Evolutionary conservation across 441 rosid species (phyloP), one percentile per base, ranked within the genome.

Genomic region (Adansonia madagascariensis): DNA sequence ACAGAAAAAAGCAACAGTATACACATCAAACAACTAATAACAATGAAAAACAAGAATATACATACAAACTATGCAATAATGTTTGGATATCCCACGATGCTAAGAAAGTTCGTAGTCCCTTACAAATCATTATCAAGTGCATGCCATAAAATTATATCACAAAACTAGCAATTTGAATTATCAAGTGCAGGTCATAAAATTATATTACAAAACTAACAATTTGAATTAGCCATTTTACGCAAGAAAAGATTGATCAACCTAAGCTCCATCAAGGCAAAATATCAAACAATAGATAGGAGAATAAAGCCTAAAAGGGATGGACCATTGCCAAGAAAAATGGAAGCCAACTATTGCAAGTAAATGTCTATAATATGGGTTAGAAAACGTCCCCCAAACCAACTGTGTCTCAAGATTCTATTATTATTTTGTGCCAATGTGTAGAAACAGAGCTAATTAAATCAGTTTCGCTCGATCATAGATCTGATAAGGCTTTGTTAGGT

Each of bases 71-170:
- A 6, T 15, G 47, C 49, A 35, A 39, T 18, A 18, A 59, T 8
- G 6, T 59, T 59, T 20, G 63, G 12, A 18, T 3, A 59, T 59
- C 35, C 14, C 14, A 20, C 35, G 1, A 8, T 8, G n/a, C n/a
- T 15, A n/a, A 41, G 50, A 7, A 39, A 17, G 70, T 65, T 15
- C 50, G 8, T 0, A 35, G 71, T 18, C 71, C 52, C 10, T 43
- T 17, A 66, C n/a, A 66, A 17, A 18, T 24, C 71, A 66, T 18
- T 66, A 41, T 12, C 24, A 61, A 61, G 65, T 27, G 15, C 65
- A 61, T 12, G 8, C 27, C 43, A 61, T 11, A 61, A 27, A 14
- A 15, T 14, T 63, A 63, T 12, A 61, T 53, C 18, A 8, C 22
- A 55, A 17, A 7, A 3, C 24, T 17, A 56, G 24, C 24, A 56